Percentiles rank a stretch among this genome's conserved stretches.
phyloP scores from a whole-genome alignment of 306 rosid genomes.

The Alnus glutinosa region DNA sequence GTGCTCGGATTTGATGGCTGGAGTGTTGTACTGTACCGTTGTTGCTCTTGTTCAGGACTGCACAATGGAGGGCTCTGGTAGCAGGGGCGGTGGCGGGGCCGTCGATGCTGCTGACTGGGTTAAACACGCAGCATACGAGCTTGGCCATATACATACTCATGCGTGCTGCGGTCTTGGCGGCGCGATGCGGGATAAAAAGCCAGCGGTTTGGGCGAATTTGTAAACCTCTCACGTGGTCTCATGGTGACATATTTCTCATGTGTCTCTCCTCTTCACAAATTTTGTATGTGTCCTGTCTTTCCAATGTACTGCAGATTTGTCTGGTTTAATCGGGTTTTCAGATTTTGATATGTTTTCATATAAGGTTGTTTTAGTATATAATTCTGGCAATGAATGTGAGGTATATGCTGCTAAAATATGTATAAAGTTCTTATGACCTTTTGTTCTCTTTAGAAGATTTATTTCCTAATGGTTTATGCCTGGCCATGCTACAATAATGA shows the following conservation, averaged over 20 bases:
- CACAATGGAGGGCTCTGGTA: constrained; percentile 83
- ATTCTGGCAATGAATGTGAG: background rate
- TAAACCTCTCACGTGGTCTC: constrained; percentile 94
- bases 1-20: constrained; percentile 32
- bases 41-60: constrained; percentile 76
- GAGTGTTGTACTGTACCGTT: background rate
- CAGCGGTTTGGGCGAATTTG: constrained; percentile 76
- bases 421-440: background rate
- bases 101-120: constrained; percentile 86
- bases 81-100: constrained; percentile 98
- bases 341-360: background rate
- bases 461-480: background rate
- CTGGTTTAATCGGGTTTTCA: background rate
- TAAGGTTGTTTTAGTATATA: background rate
- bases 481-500: constrained; percentile 1
- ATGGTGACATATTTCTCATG: constrained; percentile 96
- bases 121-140: constrained; percentile 81
- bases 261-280: constrained; percentile 94
- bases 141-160: constrained; percentile 89
- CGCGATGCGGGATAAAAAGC: constrained; percentile 96
- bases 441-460: background rate
- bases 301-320: background rate
- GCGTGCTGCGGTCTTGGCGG: constrained; percentile 93
- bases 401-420: background rate
- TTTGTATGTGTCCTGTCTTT: constrained; percentile 54